Base-by-base conservation (phyloP, 2,329 filamentous ascomycete species). In the Aspergillus hortae region DNA sequence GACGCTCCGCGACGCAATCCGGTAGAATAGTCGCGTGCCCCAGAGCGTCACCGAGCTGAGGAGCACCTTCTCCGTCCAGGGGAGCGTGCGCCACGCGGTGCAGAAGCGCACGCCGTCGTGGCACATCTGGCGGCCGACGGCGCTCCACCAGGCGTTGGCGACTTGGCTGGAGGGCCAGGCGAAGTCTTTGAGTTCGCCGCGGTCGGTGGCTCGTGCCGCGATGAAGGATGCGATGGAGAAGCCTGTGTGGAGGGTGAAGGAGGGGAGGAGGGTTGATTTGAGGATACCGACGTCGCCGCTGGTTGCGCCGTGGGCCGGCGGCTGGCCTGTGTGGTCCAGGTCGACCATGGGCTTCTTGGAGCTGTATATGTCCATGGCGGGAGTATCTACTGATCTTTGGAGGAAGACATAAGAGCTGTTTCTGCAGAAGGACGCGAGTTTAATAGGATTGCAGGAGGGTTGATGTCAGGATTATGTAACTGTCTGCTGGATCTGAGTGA, bases 131-230 rank as follows among this genome's bases (percentile, higher is more conserved):
- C 74, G 71, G 12, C 81, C 80, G 40, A 85, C 66, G 19, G 82
- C 80, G 49, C 74, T 78, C 78, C 80, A 84, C 82, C 82, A 85
- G 6, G 80, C 81, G 61, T 83, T 84, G 51, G 74, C 65, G 9
- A 84, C 76, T 59, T 79, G 79, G 2, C 73, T 78, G 4, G 74
- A 68, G 1, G 81, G 79, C 81, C 81, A 84, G 5, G 82, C 66
- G 72, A 77, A 81, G 62, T 86, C 82, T 60, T 85, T 86, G n/a
- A 76, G 70, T 51, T 85, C 82, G 9, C 80, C 75, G n/a, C 76
- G 73, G 59, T 82, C 67, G 6, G 79, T 81, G 46, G 77, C 73
- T 21, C 80, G 72, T 1, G 78, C 78, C 27, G 76, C 70, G 7
- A 74, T 73, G 60, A 81, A 85, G 0, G 80, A 75, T 30, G 79